Percentiles rank a stretch among this genome's conserved stretches.
Evolutionary conservation across 2,329 filamentous ascomycete species (phyloP).

Genomic region (Verticillium nubilum): DNA sequence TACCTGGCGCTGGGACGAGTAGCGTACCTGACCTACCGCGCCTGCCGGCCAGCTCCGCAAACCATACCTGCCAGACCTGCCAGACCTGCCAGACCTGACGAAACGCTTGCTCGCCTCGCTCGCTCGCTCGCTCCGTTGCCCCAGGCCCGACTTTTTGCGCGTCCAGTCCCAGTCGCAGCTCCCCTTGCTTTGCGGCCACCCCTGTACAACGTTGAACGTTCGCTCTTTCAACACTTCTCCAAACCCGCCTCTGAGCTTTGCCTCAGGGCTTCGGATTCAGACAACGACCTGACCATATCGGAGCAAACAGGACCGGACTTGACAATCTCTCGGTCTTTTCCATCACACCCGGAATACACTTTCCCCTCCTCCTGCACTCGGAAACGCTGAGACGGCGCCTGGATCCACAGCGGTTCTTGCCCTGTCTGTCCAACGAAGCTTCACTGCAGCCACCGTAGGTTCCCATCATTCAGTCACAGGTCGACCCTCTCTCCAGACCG

Average conservation of each 20-base stretch:
- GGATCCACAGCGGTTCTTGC: neutral
- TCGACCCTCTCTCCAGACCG: neutral
- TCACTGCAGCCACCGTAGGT: neutral
- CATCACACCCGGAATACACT: neutral
- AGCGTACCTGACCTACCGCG: neutral
- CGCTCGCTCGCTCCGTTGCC: neutral
- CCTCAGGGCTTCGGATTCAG: neutral
- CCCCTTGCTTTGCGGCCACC: neutral
- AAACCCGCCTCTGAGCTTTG: neutral
- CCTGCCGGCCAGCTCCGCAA: neutral
- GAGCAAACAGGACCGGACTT: neutral
- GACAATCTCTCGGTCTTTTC: neutral
- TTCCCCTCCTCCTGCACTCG: constrained; percentile 2
- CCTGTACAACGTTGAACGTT: neutral
- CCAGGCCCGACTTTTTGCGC: neutral
- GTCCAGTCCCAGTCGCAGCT: neutral
- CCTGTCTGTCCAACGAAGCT: neutral
- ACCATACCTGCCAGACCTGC: neutral
- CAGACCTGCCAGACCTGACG: neutral
- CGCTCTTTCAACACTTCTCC: neutral
- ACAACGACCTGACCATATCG: neutral
- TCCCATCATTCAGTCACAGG: neutral
- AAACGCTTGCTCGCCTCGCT: neutral
- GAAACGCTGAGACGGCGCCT: constrained; percentile 5
- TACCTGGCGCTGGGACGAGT: neutral